Evolutionary conservation across 2,329 filamentous ascomycete genomes (phyloP).

Genomic region (Nigrograna mackinnonii): DNA sequence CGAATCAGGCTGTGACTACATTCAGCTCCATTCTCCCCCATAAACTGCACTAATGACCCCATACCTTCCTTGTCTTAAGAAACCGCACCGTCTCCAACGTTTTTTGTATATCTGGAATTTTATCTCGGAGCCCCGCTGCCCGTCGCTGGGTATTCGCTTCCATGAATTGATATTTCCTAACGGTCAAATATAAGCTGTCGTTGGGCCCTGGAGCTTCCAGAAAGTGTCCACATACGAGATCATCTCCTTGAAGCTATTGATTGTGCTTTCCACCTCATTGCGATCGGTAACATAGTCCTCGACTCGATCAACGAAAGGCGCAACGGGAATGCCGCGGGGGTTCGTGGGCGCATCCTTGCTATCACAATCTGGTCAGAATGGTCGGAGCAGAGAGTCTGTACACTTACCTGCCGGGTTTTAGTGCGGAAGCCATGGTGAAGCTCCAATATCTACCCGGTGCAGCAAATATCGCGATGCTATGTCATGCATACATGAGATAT

Average conservation of each 20-base stretch:
- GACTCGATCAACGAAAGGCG: slow-evolving; percentile 85
- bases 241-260: slow-evolving; percentile 90
- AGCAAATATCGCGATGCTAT: slow-evolving; percentile 10
- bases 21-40: slow-evolving; percentile 44
- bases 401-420: slow-evolving; percentile 26
- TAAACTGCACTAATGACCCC: slow-evolving; percentile 17
- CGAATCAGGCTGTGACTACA: slow-evolving; percentile 40
- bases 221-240: slow-evolving; percentile 69
- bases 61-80: slow-evolving; percentile 73
- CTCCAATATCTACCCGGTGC: slow-evolving; percentile 6
- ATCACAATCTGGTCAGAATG: slow-evolving; percentile 10
- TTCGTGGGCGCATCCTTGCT: slow-evolving; percentile 64
- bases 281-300: slow-evolving; percentile 84
- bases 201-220: background rate
- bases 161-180: slow-evolving; percentile 99
- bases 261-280: slow-evolving; percentile 76
- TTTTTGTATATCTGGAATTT: slow-evolving; percentile 96
- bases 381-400: background rate
- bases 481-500: slow-evolving; percentile 2
- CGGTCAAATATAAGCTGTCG: background rate
- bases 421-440: slow-evolving; percentile 29
- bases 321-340: slow-evolving; percentile 79
- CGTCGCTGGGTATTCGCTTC: slow-evolving; percentile 88
- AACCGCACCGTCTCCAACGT: slow-evolving; percentile 91
- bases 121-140: slow-evolving; percentile 81